Conservation (phyloP, 169 alveolate genomes). For the Plasmodium coatneyi region DNA sequence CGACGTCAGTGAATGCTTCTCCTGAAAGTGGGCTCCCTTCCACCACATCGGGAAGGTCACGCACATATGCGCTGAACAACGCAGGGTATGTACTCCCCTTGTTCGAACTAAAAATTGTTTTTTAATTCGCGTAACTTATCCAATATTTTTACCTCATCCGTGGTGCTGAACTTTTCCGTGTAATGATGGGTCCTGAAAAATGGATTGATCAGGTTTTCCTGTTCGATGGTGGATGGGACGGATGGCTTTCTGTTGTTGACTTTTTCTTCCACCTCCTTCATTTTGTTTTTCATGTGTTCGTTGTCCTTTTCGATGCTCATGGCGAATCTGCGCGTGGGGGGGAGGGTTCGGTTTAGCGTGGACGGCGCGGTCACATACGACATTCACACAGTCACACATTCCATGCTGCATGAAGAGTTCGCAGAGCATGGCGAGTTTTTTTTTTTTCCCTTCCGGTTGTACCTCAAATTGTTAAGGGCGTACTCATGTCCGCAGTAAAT, state of each 20-base stretch:
- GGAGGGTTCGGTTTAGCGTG: too few relatives aligned
- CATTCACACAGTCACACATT: neutral
- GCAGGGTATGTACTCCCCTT: neutral
- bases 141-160: conserved; percentile 72
- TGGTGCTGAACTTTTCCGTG: conserved; percentile 19
- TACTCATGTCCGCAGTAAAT: conserved; percentile 97
- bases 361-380: neutral
- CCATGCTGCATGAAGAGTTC: neutral
- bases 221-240: conserved; percentile 77
- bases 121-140: conserved; percentile 75
- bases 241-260: conserved; percentile 43
- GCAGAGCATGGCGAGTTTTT: neutral
- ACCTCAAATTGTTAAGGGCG: conserved; percentile 88
- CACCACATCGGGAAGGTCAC: neutral
- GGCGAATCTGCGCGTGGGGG: conserved; percentile 19
- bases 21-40: neutral
- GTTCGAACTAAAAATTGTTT: conserved; percentile 31
- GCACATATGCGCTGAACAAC: neutral
- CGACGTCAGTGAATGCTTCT: neutral
- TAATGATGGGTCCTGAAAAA: conserved; percentile 75
- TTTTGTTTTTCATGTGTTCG: conserved; percentile 48
- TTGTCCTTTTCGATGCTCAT: conserved; percentile 53
- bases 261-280: conserved; percentile 59
- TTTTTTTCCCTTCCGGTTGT: neutral
- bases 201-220: conserved; percentile 76